A percentile compares a stretch with the other conserved stretches of the same genome.
Evolutionary conservation across 805 yeast species (phyloP).

Genomic region (Nakazawaea ishiwadae): DNA sequence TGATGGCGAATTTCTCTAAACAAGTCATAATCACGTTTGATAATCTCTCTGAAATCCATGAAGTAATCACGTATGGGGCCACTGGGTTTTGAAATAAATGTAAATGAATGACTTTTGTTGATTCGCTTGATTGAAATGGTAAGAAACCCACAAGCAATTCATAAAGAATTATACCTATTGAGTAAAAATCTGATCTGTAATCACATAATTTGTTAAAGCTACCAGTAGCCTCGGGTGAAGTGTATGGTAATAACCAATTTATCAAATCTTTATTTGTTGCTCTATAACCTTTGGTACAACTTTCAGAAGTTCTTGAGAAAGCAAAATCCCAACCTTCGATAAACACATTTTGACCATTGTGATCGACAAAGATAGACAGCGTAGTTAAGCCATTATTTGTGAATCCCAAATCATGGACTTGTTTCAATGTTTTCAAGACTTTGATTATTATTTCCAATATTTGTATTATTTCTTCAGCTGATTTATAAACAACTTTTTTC

Average conservation of each 20-base stretch:
- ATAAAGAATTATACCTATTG: conserved; percentile 45
- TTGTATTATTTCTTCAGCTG: conserved; percentile 16
- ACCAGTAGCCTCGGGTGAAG: conserved; percentile 47
- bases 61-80: conserved; percentile 30
- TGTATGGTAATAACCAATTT: conserved; percentile 37
- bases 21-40: conserved; percentile 37
- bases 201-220: conserved; percentile 34
- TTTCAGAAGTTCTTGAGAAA: conserved; percentile 37
- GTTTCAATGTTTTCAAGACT: conserved; percentile 20
- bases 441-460: conserved; percentile 21
- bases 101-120: conserved; percentile 32
- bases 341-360: conserved; percentile 25
- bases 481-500: neutral
- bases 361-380: conserved; percentile 31
- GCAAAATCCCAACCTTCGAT: conserved; percentile 46
- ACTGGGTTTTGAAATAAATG: conserved; percentile 36
- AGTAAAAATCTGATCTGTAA: conserved; percentile 43
- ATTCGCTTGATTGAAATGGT: conserved; percentile 38
- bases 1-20: conserved; percentile 34
- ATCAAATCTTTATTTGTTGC: conserved; percentile 33
- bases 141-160: conserved; percentile 40
- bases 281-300: conserved; percentile 35
- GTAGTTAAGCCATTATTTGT: conserved; percentile 45
- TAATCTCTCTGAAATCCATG: conserved; percentile 27
- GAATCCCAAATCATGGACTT: conserved; percentile 35